A percentile compares a stretch with the other conserved stretches of the same genome.
Conservation (phyloP, 2,329 filamentous ascomycete genomes). For the Neonectria ditissima region DNA sequence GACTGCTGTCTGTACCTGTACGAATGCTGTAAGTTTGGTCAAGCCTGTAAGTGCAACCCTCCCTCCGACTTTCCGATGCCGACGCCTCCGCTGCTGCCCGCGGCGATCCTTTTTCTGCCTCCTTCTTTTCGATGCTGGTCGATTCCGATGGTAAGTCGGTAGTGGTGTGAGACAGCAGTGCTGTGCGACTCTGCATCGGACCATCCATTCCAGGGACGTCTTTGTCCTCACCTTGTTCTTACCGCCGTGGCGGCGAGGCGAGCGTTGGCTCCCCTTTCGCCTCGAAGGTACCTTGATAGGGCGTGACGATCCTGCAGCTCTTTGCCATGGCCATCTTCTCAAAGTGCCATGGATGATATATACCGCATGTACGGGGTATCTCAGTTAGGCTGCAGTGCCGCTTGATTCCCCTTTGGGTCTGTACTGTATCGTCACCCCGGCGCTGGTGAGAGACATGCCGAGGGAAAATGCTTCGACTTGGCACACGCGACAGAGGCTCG, state of each 20-base stretch:
- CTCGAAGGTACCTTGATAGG: conserved; percentile 1
- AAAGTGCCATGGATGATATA: not conserved
- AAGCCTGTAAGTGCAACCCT: conserved; percentile 9
- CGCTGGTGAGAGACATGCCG: not conserved
- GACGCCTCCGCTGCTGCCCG: conserved; percentile 6
- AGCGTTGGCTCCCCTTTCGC: not conserved
- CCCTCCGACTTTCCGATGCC: conserved; percentile 23
- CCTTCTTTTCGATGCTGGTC: conserved; percentile 4
- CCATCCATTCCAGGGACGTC: conserved; percentile 20
- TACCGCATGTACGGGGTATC: not conserved
- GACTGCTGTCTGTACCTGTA: no score
- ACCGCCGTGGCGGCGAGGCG: conserved; percentile 10
- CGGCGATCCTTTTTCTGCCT: not conserved
- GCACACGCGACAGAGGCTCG: not conserved
- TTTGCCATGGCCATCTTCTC: not conserved
- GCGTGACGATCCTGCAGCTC: not conserved
- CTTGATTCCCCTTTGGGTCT: not conserved
- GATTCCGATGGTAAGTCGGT: conserved; percentile 4
- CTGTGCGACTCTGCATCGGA: conserved; percentile 23
- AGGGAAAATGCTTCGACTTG: not conserved
- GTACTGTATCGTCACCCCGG: not conserved
- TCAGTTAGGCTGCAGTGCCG: not conserved
- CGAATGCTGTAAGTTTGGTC: not conserved
- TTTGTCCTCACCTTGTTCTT: conserved; percentile 20
- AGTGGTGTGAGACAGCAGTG: conserved; percentile 27